Conservation (phyloP, 2,329 filamentous ascomycete species). For the Penicillium verrucosum region DNA sequence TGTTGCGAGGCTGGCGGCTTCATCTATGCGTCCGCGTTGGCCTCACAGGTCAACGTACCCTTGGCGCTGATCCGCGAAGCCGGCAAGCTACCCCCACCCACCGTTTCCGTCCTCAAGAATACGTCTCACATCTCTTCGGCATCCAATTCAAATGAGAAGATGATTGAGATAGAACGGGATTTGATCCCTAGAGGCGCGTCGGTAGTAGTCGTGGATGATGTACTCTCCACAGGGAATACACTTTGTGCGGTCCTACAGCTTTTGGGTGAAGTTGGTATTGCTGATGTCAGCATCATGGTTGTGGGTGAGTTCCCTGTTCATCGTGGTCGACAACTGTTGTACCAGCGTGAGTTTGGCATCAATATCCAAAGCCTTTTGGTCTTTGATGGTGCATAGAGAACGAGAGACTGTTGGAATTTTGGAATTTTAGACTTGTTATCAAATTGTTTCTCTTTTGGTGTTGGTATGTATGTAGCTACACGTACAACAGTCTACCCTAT, state of each 20-base stretch:
- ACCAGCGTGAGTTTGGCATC: constrained; percentile 31
- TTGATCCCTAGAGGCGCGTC: constrained; percentile 39
- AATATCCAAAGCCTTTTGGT: not conserved
- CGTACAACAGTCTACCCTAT: too few relatives aligned
- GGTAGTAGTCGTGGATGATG: constrained; percentile 60
- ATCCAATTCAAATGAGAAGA: constrained; percentile 29
- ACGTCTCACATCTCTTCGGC: constrained; percentile 54
- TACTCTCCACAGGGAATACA: constrained; percentile 56
- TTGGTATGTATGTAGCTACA: not conserved
- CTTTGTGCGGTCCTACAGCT: constrained; percentile 54
- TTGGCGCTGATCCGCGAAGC: constrained; percentile 54
- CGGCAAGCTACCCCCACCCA: constrained; percentile 59
- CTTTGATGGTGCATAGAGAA: not conserved
- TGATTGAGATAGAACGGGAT: constrained; percentile 52
- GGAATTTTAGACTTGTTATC: not conserved
- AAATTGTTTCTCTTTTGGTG: not conserved
- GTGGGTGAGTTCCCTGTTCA: constrained; percentile 59
- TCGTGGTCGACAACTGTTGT: constrained; percentile 50
- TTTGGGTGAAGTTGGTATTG: constrained; percentile 44
- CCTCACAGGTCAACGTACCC: constrained; percentile 40
- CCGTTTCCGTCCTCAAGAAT: constrained; percentile 47
- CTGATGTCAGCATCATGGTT: constrained; percentile 49
- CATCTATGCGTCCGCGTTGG: constrained; percentile 54
- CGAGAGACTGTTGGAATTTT: not conserved
- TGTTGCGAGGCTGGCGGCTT: constrained; percentile 59